These are phyloP conservation scores for Canna indica DNA, from an alignment of 176 grass and related monocot species.

Conservation along the genomic window DNA sequence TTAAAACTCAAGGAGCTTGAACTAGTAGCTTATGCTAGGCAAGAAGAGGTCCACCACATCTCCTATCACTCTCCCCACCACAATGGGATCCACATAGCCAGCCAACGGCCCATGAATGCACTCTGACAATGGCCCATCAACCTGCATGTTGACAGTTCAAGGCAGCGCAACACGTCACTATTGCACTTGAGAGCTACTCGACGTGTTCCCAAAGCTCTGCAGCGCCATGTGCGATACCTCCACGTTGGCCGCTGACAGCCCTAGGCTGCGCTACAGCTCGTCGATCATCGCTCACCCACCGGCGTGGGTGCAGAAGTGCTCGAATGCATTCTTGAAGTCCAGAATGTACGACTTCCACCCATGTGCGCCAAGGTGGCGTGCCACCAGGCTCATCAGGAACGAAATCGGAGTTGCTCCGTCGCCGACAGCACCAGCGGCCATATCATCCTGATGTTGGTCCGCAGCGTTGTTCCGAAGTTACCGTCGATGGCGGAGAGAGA, in stretches of 20 bases:
- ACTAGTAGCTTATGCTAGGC: no score
- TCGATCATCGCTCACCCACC: slow-evolving; percentile 76
- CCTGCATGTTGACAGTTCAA: not conserved
- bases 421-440: slow-evolving; percentile 6
- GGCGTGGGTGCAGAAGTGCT: slow-evolving; percentile 95
- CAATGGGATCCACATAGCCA: no score
- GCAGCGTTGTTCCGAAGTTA: no score
- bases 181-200: slow-evolving; percentile 13
- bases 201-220: slow-evolving; percentile 18
- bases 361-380: not conserved
- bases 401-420: slow-evolving; percentile 6
- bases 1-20: no score
- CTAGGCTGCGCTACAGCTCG: slow-evolving; percentile 37
- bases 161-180: not conserved
- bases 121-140: not conserved
- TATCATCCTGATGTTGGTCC: slow-evolving; percentile 3
- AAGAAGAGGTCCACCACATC: no score
- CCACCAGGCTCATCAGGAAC: slow-evolving; percentile 2
- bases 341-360: slow-evolving; percentile 12
- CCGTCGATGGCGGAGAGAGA: no score
- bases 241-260: slow-evolving; percentile 4
- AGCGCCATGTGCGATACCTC: slow-evolving; percentile 16
- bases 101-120: no score
- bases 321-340: slow-evolving; percentile 42
- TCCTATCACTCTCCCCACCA: no score